Conservation (phyloP, 1,284 basidiomycete genomes). For the Boletus semigastroideus region DNA sequence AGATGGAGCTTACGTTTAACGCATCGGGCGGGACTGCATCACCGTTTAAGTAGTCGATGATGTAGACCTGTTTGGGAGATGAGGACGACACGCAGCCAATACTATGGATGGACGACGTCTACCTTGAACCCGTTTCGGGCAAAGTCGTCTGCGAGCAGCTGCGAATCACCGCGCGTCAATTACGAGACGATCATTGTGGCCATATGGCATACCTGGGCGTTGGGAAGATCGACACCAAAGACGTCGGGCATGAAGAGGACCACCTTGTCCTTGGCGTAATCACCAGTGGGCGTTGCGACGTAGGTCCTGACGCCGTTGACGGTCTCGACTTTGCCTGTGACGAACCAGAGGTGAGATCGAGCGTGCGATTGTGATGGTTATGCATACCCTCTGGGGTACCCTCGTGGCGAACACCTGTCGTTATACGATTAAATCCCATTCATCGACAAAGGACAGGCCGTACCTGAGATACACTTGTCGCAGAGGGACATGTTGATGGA, state of each 20-base stretch:
- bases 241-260: slow-evolving; percentile 61
- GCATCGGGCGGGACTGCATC: slow-evolving; percentile 37
- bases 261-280: slow-evolving; percentile 57
- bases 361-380: neutral
- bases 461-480: slow-evolving; percentile 22
- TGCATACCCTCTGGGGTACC: slow-evolving; percentile 21
- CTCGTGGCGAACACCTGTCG: slow-evolving; percentile 24
- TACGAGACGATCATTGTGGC: neutral
- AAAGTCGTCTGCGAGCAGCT: slow-evolving; percentile 73
- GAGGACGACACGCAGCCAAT: neutral
- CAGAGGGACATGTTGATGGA: slow-evolving; percentile 24
- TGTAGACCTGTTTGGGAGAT: slow-evolving; percentile 51
- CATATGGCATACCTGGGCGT: slow-evolving; percentile 48
- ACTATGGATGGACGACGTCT: slow-evolving; percentile 1
- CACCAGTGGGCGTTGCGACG: slow-evolving; percentile 46
- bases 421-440: slow-evolving; percentile 1
- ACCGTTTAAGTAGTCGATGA: slow-evolving; percentile 46
- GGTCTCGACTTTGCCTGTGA: slow-evolving; percentile 26
- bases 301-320: slow-evolving; percentile 53
- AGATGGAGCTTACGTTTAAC: slow-evolving; percentile 10
- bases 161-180: neutral
- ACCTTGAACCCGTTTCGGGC: slow-evolving; percentile 72
- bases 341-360: neutral
- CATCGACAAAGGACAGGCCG: neutral
- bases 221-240: slow-evolving; percentile 50